phyloP scores from a whole-genome alignment of 768 basidiomycete species.

The Dendrothele bispora region DNA sequence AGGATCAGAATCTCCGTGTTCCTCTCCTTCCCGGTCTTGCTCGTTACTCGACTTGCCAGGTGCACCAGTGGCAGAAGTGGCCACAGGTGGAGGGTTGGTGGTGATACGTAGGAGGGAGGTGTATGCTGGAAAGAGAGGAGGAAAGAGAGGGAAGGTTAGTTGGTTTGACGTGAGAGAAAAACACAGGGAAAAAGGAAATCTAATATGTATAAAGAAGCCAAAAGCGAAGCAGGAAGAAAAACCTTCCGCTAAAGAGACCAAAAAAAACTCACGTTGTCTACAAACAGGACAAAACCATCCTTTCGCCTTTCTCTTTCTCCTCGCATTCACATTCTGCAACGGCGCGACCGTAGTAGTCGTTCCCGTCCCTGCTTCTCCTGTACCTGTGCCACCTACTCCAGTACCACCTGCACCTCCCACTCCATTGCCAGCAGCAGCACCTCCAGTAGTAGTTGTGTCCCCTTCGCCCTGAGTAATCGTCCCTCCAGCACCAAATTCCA shows the following conservation, averaged over 20 bases:
- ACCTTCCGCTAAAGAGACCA: constrained; percentile 3
- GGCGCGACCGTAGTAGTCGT: constrained; percentile 11
- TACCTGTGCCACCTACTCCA: neutral
- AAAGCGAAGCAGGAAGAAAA: neutral
- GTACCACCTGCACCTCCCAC: constrained; percentile 18
- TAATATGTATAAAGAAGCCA: too few species aligned
- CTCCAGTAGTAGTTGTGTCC: constrained; percentile 24
- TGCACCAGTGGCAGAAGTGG: too few species aligned
- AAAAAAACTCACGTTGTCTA: constrained; percentile 74
- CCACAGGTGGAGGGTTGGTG: constrained; percentile 58
- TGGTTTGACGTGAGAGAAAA: too few species aligned
- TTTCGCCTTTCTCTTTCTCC: constrained; percentile 91
- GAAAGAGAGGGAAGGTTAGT: too few species aligned
- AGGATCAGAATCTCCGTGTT: constrained; percentile 3
- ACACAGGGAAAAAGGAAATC: too few species aligned
- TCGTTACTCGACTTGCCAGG: constrained; percentile 19
- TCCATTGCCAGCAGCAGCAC: constrained; percentile 22
- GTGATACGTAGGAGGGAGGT: constrained; percentile 86
- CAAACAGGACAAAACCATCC: constrained; percentile 98
- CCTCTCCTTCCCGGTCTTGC: neutral
- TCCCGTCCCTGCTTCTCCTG: neutral
- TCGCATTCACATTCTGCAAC: constrained; percentile 38
- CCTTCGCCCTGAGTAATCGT: constrained; percentile 65
- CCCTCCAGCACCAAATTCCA: constrained; percentile 94
- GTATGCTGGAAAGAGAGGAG: constrained; percentile 55